These are phyloP conservation scores for Hypoxylon sp. DNA, from an alignment of 2,329 filamentous ascomycete species.

Conservation along the genomic window DNA sequence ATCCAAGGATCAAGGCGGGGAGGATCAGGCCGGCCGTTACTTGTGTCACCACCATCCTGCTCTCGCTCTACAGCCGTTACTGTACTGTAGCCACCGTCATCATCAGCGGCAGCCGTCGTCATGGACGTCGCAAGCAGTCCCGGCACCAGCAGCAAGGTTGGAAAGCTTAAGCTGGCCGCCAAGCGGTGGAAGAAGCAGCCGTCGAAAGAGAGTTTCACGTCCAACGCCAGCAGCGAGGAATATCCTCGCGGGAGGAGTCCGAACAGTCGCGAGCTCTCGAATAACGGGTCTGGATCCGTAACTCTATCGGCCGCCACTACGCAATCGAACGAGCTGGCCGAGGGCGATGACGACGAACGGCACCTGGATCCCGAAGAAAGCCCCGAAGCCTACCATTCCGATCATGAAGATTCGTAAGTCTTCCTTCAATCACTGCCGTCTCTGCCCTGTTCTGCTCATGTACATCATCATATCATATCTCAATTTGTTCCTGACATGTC, in stretches of 20 bases:
- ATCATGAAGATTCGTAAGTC: slow-evolving; percentile 45
- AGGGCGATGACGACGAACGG: slow-evolving; percentile 44
- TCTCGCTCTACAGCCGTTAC: slow-evolving; percentile 2
- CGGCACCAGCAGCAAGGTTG: slow-evolving; percentile 34
- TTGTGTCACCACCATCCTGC: background rate
- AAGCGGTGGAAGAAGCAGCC: slow-evolving; percentile 57
- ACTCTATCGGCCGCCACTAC: slow-evolving; percentile 25
- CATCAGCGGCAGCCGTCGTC: slow-evolving; percentile 17
- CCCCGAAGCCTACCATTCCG: slow-evolving; percentile 48
- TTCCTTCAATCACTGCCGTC: slow-evolving; percentile 19
- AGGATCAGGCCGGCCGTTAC: background rate
- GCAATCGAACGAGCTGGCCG: slow-evolving; percentile 34
- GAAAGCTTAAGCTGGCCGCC: slow-evolving; percentile 54
- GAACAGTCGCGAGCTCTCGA: slow-evolving; percentile 31
- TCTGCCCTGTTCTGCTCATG: slow-evolving; percentile 28
- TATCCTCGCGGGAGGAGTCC: slow-evolving; percentile 42
- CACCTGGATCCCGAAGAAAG: slow-evolving; percentile 36
- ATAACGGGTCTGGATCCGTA: slow-evolving; percentile 33
- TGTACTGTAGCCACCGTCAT: slow-evolving; percentile 1
- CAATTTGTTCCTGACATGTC: slow-evolving; percentile 2
- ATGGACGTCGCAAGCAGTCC: slow-evolving; percentile 40
- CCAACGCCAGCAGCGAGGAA: slow-evolving; percentile 44
- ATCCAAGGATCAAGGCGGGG: background rate
- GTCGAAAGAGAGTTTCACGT: slow-evolving; percentile 50
- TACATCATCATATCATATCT: slow-evolving; percentile 21